A percentile compares a stretch with the other conserved stretches of the same genome.
These are phyloP conservation scores for Schizosaccharomyces osmophilus DNA, from an alignment of 805 yeast genomes.

Conservation along the genomic window DNA sequence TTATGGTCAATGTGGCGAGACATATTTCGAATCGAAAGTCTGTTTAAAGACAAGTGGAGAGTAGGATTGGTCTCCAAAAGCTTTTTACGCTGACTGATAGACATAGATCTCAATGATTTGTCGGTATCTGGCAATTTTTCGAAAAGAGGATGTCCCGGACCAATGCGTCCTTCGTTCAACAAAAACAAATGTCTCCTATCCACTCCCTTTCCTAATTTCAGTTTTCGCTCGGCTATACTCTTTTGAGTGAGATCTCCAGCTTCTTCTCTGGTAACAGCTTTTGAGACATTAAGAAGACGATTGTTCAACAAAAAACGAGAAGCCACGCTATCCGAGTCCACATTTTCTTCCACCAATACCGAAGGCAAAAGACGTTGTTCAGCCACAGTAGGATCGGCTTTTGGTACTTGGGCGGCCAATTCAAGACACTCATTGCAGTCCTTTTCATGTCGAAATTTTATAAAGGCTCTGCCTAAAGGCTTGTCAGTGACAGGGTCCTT, in stretches of 20 bases:
- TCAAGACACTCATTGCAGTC: slow-evolving; percentile 44
- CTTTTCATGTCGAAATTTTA: slow-evolving; percentile 45
- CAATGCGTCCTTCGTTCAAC: slow-evolving; percentile 81
- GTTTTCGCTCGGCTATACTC: slow-evolving; percentile 49
- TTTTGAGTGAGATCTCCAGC: slow-evolving; percentile 53
- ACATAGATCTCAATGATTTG: slow-evolving; percentile 66
- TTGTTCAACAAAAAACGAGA: slow-evolving; percentile 63
- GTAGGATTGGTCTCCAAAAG: slow-evolving; percentile 80
- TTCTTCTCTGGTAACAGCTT: slow-evolving; percentile 67
- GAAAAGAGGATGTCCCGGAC: slow-evolving; percentile 58
- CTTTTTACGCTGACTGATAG: slow-evolving; percentile 62
- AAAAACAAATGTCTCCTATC: slow-evolving; percentile 70
- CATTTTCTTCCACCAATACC: slow-evolving; percentile 23
- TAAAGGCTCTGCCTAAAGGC: slow-evolving; percentile 87
- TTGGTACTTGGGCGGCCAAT: slow-evolving; percentile 44
- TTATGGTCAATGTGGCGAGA: slow-evolving; percentile 82
- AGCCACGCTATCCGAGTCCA: slow-evolving; percentile 28
- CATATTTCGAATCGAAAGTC: slow-evolving; percentile 79
- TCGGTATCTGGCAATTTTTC: slow-evolving; percentile 42
- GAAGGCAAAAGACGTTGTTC: slow-evolving; percentile 49
- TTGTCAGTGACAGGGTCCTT: slow-evolving; percentile 62
- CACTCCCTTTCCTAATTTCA: slow-evolving; percentile 54
- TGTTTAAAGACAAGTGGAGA: slow-evolving; percentile 74
- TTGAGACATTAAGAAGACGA: slow-evolving; percentile 57
- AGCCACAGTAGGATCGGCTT: slow-evolving; percentile 27